These are phyloP conservation scores for Carex cristatella DNA, from an alignment of 176 grass and related monocot species.

Conservation along the genomic window DNA sequence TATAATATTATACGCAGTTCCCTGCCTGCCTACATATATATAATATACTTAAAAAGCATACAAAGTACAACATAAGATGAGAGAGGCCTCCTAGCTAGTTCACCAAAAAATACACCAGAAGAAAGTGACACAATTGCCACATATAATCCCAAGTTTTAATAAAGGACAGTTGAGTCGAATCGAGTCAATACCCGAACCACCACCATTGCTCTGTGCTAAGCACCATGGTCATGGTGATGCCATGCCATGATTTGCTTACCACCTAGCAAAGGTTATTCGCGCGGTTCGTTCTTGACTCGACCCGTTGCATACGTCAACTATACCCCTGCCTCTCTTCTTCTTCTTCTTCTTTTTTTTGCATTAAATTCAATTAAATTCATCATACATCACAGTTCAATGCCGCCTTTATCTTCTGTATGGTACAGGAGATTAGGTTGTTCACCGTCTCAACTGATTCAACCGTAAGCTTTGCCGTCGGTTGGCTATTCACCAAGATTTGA, in stretches of 20 bases:
- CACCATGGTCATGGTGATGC: background rate
- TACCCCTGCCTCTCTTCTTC: background rate
- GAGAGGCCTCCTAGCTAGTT: background rate
- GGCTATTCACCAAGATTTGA: constrained; percentile 92
- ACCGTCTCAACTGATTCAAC: constrained; percentile 72
- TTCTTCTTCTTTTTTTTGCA: background rate
- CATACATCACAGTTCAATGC: constrained; percentile 48
- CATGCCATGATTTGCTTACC: constrained; percentile 32
- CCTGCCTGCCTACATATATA: constrained; percentile 6
- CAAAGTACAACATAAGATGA: constrained; percentile 2
- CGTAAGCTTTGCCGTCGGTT: constrained; percentile 70
- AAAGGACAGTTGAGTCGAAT: background rate
- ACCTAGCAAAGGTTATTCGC: constrained; percentile 70
- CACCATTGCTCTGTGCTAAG: constrained; percentile 82
- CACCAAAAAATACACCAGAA: constrained; percentile 29
- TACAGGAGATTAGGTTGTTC: constrained; percentile 71
- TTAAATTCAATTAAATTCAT: constrained; percentile 19
- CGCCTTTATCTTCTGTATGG: constrained; percentile 71
- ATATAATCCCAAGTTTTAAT: background rate
- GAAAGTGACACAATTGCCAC: background rate
- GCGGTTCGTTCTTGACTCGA: constrained; percentile 99
- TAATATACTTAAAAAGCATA: background rate
- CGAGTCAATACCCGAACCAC: constrained; percentile 99
- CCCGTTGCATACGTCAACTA: background rate
- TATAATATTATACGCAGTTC: background rate